These are phyloP conservation scores for Clonostachys solani DNA, from an alignment of 2,329 filamentous ascomycete genomes.

Conservation along the genomic window DNA sequence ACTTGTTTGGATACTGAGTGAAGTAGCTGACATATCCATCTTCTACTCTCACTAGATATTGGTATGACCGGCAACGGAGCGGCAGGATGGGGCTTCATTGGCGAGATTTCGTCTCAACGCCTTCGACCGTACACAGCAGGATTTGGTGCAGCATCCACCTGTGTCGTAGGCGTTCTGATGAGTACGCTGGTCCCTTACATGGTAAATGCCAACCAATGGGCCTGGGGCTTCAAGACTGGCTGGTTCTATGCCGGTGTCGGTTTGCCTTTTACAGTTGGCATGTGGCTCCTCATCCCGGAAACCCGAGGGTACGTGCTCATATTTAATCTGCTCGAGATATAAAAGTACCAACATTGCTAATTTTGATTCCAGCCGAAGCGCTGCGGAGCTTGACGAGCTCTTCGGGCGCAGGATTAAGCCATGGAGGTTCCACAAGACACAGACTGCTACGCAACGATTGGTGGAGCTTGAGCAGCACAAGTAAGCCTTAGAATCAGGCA, in stretches of 20 bases:
- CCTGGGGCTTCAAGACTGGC: conserved; percentile 13
- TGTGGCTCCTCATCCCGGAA: conserved; percentile 1
- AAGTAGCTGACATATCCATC: background rate
- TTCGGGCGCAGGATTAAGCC: conserved; percentile 14
- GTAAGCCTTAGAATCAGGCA: too few relatives aligned
- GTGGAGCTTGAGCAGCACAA: background rate
- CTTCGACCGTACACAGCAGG: conserved; percentile 14
- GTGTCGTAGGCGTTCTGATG: conserved; percentile 10
- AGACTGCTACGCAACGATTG: conserved; percentile 4
- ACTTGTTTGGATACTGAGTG: too few relatives aligned
- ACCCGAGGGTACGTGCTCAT: background rate
- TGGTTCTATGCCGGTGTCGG: conserved; percentile 12
- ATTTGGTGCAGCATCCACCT: conserved; percentile 10
- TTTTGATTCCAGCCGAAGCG: conserved; percentile 9
- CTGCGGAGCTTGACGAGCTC: conserved; percentile 15
- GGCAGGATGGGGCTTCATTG: conserved; percentile 19
- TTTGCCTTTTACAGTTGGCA: conserved; percentile 1
- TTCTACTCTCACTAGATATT: conserved; percentile 9
- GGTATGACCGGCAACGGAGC: conserved; percentile 16
- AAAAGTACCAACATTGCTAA: too few relatives aligned
- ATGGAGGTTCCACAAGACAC: conserved; percentile 10
- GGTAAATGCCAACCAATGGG: conserved; percentile 13
- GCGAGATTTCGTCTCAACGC: conserved; percentile 20
- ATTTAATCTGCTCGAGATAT: too few relatives aligned
- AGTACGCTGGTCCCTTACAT: conserved; percentile 11